A percentile compares a stretch with the other conserved stretches of the same genome.
Evolutionary conservation across 352 stramenopile genomes (phyloP).

Genomic region (Phytophthora foliorum): DNA sequence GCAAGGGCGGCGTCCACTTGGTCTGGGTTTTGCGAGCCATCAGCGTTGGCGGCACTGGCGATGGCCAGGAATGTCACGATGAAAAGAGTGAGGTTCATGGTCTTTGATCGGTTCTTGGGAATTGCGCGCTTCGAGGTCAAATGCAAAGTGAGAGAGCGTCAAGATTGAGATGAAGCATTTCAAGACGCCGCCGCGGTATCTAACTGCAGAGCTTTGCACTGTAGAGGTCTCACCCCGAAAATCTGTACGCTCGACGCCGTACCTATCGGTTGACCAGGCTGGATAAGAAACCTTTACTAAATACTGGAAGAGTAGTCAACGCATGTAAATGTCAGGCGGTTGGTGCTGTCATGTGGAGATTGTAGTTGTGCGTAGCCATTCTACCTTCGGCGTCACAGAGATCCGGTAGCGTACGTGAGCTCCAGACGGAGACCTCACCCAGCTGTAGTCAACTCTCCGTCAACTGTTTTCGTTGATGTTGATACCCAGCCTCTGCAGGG

Average conservation of each 20-base stretch:
- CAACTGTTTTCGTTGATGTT: conserved; percentile 19
- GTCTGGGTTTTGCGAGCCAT: conserved; percentile 18
- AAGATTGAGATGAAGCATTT: conserved; percentile 9
- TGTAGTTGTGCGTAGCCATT: conserved; percentile 20
- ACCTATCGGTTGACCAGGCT: conserved; percentile 35
- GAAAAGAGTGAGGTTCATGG: conserved; percentile 57
- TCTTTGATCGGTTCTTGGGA: conserved; percentile 16
- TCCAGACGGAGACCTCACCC: conserved; percentile 21
- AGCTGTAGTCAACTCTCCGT: conserved; percentile 31
- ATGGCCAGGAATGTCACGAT: conserved; percentile 43
- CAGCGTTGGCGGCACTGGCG: conserved; percentile 31
- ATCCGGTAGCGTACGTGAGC: conserved; percentile 12
- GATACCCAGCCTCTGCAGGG: conserved; percentile 13
- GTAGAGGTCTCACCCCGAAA: conserved; percentile 25
- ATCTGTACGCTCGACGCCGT: conserved; percentile 14
- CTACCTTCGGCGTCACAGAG: conserved; percentile 3
- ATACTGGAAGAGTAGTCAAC: neutral
- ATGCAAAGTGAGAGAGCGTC: conserved; percentile 34
- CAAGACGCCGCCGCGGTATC: neutral
- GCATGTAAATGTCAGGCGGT: conserved; percentile 27
- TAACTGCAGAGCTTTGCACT: conserved; percentile 15
- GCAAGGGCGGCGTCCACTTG: conserved; percentile 2
- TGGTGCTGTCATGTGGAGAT: conserved; percentile 21
- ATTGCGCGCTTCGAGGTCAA: conserved; percentile 34
- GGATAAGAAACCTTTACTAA: conserved; percentile 38